These are phyloP conservation scores for Ceratocystis diversiconidia DNA, from an alignment of 2,329 filamentous ascomycete species.

Conservation along the genomic window DNA sequence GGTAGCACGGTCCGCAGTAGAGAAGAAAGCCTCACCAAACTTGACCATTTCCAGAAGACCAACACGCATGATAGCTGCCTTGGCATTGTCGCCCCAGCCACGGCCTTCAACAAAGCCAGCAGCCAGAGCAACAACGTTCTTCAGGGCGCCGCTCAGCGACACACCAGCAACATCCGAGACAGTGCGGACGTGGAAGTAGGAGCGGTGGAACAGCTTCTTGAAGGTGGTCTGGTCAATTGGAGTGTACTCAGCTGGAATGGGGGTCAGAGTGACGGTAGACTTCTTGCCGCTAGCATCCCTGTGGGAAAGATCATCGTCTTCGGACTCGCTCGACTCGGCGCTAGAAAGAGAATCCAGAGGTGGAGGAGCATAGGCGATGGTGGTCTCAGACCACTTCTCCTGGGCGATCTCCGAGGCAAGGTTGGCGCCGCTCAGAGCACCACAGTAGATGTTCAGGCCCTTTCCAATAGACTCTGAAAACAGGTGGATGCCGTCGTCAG, in stretches of 20 bases:
- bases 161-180: constrained; percentile 93
- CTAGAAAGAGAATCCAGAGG: constrained; percentile 69
- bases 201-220: constrained; percentile 78
- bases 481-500: constrained; percentile 68
- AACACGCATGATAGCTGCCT: constrained; percentile 95
- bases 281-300: constrained; percentile 53
- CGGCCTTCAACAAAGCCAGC: constrained; percentile 91
- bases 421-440: constrained; percentile 88
- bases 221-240: constrained; percentile 74
- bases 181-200: constrained; percentile 94
- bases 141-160: constrained; percentile 83
- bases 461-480: constrained; percentile 93
- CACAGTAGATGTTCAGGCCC: constrained; percentile 87
- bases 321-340: constrained; percentile 30
- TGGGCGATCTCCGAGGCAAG: constrained; percentile 88
- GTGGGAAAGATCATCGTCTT: constrained; percentile 46
- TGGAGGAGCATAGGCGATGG: constrained; percentile 88
- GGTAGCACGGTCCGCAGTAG: constrained; percentile 65
- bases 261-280: constrained; percentile 55
- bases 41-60: constrained; percentile 92
- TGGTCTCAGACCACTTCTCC: constrained; percentile 96
- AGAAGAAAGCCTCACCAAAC: constrained; percentile 89
- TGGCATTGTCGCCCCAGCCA: constrained; percentile 96
- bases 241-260: constrained; percentile 70
- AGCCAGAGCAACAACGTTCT: constrained; percentile 90